phyloP scores from a whole-genome alignment of 2,329 filamentous ascomycete species.

The Xylaria sp. region DNA sequence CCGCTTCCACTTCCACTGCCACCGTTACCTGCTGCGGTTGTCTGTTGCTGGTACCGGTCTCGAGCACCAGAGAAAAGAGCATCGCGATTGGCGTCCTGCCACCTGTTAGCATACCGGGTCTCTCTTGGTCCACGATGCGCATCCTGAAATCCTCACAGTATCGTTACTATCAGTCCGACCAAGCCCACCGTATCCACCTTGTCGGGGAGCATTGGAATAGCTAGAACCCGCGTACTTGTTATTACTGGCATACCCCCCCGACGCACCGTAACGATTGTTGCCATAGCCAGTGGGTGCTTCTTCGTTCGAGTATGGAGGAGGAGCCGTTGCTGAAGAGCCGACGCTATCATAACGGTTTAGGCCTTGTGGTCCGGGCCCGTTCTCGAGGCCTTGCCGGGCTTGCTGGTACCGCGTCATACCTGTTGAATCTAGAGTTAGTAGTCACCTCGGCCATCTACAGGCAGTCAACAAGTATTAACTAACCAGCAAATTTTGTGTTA shows the following conservation, averaged over 20 bases:
- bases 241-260: constrained; percentile 61
- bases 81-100: constrained; percentile 64
- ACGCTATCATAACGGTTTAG: constrained; percentile 44
- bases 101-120: constrained; percentile 13
- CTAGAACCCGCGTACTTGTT: constrained; percentile 61
- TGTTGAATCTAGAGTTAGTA: constrained; percentile 9
- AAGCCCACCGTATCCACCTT: constrained; percentile 70
- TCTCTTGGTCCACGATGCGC: background rate
- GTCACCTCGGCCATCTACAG: background rate
- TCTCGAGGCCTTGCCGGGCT: constrained; percentile 52
- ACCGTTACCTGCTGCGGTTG: constrained; percentile 3
- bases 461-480: constrained; percentile 34
- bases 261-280: constrained; percentile 47
- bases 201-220: constrained; percentile 52
- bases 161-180: constrained; percentile 58
- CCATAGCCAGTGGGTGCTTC: constrained; percentile 42
- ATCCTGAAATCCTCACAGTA: constrained; percentile 41
- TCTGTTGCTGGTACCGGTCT: constrained; percentile 44
- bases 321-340: constrained; percentile 47
- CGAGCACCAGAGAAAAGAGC: constrained; percentile 64
- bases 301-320: constrained; percentile 50
- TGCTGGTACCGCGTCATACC: constrained; percentile 56
- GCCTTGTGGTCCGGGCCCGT: constrained; percentile 43
- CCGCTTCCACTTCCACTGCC: constrained; percentile 5
- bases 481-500: constrained; percentile 54